phyloP scores from a whole-genome alignment of 176 grass and related monocot species.

The Melocanna baccifera region DNA sequence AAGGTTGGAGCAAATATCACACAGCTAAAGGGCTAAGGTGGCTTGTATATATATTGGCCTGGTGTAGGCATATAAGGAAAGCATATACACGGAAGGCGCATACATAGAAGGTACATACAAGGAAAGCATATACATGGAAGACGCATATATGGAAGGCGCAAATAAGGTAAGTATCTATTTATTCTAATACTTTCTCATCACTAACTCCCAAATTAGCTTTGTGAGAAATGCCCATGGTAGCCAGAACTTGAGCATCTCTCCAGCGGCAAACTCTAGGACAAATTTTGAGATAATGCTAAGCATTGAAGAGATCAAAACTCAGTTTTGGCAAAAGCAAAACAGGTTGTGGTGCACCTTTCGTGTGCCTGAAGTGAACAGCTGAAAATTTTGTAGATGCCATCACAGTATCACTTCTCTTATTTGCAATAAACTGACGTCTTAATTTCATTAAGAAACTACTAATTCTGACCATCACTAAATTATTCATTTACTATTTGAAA shows the following conservation, averaged over 20 bases:
- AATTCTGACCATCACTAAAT: neutral
- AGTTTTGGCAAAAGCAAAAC: neutral
- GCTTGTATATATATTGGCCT: too few species aligned
- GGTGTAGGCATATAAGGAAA: too few species aligned
- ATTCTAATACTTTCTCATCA: too few species aligned
- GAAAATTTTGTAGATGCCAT: neutral
- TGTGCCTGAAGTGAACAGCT: neutral
- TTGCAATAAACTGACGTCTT: neutral
- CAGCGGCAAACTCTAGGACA: neutral
- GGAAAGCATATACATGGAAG: too few species aligned
- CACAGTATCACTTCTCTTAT: neutral
- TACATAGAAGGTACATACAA: too few species aligned
- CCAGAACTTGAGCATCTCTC: neutral
- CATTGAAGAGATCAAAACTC: neutral
- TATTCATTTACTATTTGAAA: neutral
- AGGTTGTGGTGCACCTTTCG: neutral
- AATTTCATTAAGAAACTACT: neutral
- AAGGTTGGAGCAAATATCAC: too few species aligned
- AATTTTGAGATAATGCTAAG: neutral
- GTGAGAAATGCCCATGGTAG: neutral
- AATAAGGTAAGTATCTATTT: too few species aligned
- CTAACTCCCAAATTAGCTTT: neutral
- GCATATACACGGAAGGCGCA: too few species aligned
- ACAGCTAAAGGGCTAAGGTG: too few species aligned
- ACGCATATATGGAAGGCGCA: too few species aligned